phyloP scores from a whole-genome alignment of 768 basidiomycete species.

The Termitomyces sp. region DNA sequence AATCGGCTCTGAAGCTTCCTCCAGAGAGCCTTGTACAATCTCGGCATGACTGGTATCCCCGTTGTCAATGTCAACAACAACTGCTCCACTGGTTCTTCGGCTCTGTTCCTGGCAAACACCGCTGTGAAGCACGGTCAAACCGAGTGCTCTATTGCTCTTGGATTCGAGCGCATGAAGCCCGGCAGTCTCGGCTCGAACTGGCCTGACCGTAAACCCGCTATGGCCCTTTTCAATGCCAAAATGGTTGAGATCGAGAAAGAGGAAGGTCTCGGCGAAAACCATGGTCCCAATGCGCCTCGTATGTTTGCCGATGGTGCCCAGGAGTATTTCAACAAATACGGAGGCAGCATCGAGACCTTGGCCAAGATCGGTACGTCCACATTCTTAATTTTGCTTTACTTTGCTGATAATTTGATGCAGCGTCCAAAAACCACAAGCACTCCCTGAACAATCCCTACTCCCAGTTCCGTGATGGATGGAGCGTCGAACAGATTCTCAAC shows the following conservation, averaged over 20 bases:
- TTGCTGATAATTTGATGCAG: constrained; percentile 25
- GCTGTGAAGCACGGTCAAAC: constrained; percentile 64
- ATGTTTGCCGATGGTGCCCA: constrained; percentile 72
- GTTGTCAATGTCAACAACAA: constrained; percentile 88
- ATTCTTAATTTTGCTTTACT: background rate
- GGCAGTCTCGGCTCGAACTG: constrained; percentile 68
- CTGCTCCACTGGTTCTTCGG: constrained; percentile 78
- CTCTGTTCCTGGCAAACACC: constrained; percentile 69
- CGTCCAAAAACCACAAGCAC: constrained; percentile 81
- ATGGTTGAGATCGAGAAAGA: constrained; percentile 43
- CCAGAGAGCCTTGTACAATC: constrained; percentile 74
- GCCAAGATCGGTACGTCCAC: constrained; percentile 64
- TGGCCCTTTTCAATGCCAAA: constrained; percentile 35
- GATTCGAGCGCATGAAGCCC: constrained; percentile 81
- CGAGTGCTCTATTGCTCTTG: constrained; percentile 76
- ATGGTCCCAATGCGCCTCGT: constrained; percentile 65
- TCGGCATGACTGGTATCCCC: constrained; percentile 80
- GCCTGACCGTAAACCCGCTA: constrained; percentile 48
- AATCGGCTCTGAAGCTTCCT: background rate
- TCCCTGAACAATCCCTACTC: constrained; percentile 82
- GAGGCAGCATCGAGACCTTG: constrained; percentile 58
- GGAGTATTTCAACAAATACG: constrained; percentile 76
- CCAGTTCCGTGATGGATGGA: constrained; percentile 80
- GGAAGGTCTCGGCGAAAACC: constrained; percentile 48
- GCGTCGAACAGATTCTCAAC: constrained; percentile 59